Base-by-base conservation (phyloP, 2,329 filamentous ascomycete species). In the Aschersonia sp. region DNA sequence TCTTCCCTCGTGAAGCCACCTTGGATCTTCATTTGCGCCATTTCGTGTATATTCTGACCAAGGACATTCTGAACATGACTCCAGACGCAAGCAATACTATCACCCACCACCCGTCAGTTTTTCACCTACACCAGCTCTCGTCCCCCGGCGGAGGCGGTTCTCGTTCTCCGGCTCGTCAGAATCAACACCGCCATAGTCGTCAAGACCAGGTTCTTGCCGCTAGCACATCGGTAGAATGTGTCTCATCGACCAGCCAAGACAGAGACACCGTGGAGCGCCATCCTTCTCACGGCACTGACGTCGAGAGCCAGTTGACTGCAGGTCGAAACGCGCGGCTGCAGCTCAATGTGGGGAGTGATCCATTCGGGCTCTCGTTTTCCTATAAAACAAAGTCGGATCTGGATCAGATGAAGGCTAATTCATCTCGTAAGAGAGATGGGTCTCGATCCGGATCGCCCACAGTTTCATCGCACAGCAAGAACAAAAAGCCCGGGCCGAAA, bases 341-440 rank as follows among this genome's bases (percentile, higher is more conserved):
- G 7, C 77, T 81, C 57, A 77, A 72, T 22, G 63, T 65, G 30
- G 79, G 81, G 53, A 83, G 78, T 57, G 90, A 97, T 56, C 90
- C 90, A 0, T 92, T 87, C 64, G 78, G 81, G 47, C 79, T 97
- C 4, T 79, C 84, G 1, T 76, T 77, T 2, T 80, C 78, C 47
- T 77, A 92, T 62, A 97, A 95, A 68, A 80, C 83, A 22, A 71
- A 79, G 32, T 76, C 74, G 14, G 86, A 95, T 61, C 78, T 95
- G 53, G 76, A 81, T 37, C 71, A 77, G 56, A 90, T 94, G 62
- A 79, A 79, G 52, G 83, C 87, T 49, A 94, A 94, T 61, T 84
- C 80, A 2, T 84, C 84, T 6, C 79, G 82, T 52, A 90, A 89
- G 67, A 81, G 86, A 45, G 73, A 75, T 58, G 72, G 68, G 6